Evolutionary conservation across 2,329 filamentous ascomycete genomes (phyloP).

Genomic region (Polychaeton citri): DNA sequence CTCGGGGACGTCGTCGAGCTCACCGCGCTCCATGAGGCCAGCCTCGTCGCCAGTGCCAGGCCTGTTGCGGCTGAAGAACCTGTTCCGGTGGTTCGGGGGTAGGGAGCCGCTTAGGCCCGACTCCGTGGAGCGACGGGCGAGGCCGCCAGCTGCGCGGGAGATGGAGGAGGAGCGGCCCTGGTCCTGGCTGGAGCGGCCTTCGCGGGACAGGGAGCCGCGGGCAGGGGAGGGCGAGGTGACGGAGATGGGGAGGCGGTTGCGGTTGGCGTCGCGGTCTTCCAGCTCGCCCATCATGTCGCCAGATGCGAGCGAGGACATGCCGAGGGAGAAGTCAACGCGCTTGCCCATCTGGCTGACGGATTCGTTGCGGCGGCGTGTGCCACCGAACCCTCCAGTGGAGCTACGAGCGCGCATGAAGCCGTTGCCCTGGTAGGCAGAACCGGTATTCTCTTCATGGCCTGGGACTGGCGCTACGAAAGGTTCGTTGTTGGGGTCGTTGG

Average conservation of each 20-base stretch:
- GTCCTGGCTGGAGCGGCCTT: constrained; percentile 12
- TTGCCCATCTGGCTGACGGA: constrained; percentile 45
- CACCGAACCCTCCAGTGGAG: constrained; percentile 38
- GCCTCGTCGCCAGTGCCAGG: constrained; percentile 14
- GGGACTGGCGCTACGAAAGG: constrained; percentile 27
- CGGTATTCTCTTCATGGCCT: constrained; percentile 7
- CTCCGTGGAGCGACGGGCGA: constrained; percentile 18
- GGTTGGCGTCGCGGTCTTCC: constrained; percentile 35
- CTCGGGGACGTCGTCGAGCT: constrained; percentile 25
- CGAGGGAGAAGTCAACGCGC: constrained; percentile 58
- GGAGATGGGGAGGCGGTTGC: constrained; percentile 28
- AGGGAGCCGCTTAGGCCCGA: constrained; percentile 13
- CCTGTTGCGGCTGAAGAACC: constrained; percentile 44
- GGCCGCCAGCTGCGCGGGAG: constrained; percentile 12
- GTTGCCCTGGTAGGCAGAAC: constrained; percentile 5
- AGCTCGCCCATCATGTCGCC: constrained; percentile 51
- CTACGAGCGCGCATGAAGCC: constrained; percentile 28
- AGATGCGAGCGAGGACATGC: constrained; percentile 44
- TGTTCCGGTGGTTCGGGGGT: constrained; percentile 40
- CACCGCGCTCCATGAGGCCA: constrained; percentile 20
- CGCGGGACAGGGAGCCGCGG: constrained; percentile 10
- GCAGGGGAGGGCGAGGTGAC: constrained; percentile 24
- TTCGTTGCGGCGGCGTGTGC: constrained; percentile 39
- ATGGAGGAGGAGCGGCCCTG: constrained; percentile 8
- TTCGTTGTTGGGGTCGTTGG: constrained; percentile 19